Evolutionary conservation across 2,329 filamentous ascomycete species (phyloP).

Genomic region (Rhynchosporium agropyri): DNA sequence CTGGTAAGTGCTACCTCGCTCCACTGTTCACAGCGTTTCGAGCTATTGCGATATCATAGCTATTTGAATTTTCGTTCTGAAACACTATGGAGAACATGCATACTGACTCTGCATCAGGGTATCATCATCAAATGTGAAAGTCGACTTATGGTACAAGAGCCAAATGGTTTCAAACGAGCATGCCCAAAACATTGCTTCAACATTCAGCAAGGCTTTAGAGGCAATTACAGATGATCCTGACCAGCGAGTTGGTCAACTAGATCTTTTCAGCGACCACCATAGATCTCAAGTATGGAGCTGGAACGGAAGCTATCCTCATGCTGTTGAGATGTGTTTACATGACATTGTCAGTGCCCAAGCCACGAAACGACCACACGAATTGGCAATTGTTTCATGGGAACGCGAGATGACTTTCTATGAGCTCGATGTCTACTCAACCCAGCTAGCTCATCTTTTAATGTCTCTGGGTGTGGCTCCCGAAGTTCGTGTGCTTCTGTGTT

Average conservation of each 20-base stretch:
- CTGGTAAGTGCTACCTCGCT: neutral
- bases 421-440: constrained; percentile 30
- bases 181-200: constrained; percentile 45
- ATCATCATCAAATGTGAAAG: constrained; percentile 7
- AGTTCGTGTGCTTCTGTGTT: constrained; percentile 33
- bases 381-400: constrained; percentile 35
- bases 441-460: constrained; percentile 23
- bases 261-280: constrained; percentile 19
- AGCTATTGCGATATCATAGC: neutral
- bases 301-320: constrained; percentile 25
- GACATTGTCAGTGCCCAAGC: constrained; percentile 26
- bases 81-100: neutral
- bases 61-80: neutral
- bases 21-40: neutral
- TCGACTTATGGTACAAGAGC: constrained; percentile 44
- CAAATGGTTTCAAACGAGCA: constrained; percentile 45
- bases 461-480: constrained; percentile 13
- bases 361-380: constrained; percentile 24
- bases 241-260: constrained; percentile 21
- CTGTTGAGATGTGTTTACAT: constrained; percentile 25
- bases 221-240: constrained; percentile 33
- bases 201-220: constrained; percentile 44
- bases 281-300: constrained; percentile 23
- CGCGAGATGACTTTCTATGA: constrained; percentile 33
- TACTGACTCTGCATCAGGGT: neutral